Evolutionary conservation across 2,329 filamentous ascomycete genomes (phyloP).

Genomic region (Iodosphaeria phyllophila): DNA sequence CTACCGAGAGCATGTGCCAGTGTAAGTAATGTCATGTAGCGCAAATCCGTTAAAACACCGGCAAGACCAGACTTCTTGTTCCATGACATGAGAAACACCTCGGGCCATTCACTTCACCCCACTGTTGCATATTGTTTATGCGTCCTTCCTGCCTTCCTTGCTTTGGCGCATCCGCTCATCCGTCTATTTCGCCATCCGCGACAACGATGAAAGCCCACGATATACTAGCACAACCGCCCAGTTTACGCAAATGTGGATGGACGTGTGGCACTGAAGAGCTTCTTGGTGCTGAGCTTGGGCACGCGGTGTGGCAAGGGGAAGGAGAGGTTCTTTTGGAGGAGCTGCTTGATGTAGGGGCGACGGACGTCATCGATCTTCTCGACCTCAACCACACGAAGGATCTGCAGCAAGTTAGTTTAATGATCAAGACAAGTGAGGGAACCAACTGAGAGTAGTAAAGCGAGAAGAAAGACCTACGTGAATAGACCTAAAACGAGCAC

Average conservation of each 20-base stretch:
- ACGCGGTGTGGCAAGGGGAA: conserved; percentile 98
- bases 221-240: conserved; percentile 37
- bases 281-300: conserved; percentile 65
- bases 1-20: conserved; percentile 5
- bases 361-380: conserved; percentile 89
- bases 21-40: too few species aligned
- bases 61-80: too few species aligned
- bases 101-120: too few species aligned
- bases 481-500: conserved; percentile 92
- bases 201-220: too few species aligned
- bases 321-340: conserved; percentile 82
- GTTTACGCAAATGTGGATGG: conserved; percentile 95
- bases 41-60: too few species aligned
- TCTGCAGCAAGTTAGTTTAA: conserved; percentile 32
- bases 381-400: conserved; percentile 95
- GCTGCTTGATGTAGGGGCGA: conserved; percentile 99
- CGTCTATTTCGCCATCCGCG: too few species aligned
- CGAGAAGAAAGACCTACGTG: conserved; percentile 50
- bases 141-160: too few species aligned
- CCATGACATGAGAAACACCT: too few species aligned
- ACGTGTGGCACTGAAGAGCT: conserved; percentile 83
- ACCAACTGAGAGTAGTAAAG: neutral
- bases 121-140: too few species aligned
- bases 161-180: too few species aligned
- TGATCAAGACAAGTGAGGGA: conserved; percentile 1